These are phyloP conservation scores for Eudorina sp. DNA, from an alignment of 139 green algal genomes.

Conservation along the genomic window DNA sequence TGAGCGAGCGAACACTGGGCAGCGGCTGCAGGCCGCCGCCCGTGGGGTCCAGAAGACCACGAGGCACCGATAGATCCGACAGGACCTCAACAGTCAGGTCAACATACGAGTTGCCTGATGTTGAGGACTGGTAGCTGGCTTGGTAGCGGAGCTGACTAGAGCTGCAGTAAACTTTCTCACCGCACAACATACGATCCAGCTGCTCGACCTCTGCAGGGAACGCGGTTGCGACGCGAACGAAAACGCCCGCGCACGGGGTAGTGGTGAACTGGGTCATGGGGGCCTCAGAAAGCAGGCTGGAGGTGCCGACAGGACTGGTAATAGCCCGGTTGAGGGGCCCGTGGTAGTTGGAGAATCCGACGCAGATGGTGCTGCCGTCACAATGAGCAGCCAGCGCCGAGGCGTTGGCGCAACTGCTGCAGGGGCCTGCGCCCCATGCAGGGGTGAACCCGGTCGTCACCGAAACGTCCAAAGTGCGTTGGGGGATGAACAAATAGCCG, in stretches of 20 bases:
- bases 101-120: background rate
- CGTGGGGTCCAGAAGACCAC: background rate
- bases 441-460: background rate
- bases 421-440: background rate
- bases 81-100: conserved; percentile 22
- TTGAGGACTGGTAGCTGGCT: background rate
- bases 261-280: conserved; percentile 34
- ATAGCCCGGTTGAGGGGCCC: conserved; percentile 33
- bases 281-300: background rate
- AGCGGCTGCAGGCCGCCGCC: background rate
- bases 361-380: conserved; percentile 26
- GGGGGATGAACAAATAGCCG: conserved; percentile 54
- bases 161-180: conserved; percentile 50
- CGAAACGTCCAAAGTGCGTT: background rate
- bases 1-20: conserved; percentile 13
- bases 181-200: conserved; percentile 59
- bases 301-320: background rate
- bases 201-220: conserved; percentile 42
- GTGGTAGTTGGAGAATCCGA: conserved; percentile 57
- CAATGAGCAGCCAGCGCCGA: conserved; percentile 1
- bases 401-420: conserved; percentile 40
- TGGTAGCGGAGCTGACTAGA: conserved; percentile 22
- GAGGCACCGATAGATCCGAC: background rate
- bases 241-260: conserved; percentile 53
- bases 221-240: background rate